Conservation (phyloP, 768 basidiomycete genomes). For the Hypsizygus marmoreus region DNA sequence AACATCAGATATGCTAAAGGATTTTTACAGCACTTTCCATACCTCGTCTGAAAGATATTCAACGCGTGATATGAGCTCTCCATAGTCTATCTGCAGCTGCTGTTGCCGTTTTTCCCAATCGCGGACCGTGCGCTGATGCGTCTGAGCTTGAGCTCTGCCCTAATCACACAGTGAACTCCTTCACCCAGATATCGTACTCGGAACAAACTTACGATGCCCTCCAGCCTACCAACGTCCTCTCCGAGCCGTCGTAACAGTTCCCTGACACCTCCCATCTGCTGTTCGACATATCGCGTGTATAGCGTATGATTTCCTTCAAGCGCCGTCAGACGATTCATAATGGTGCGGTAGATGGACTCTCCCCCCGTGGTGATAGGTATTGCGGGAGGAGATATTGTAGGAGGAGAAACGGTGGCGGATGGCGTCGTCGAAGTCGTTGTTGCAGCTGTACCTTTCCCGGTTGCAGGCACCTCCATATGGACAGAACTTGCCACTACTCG, state of each 20-base stretch:
- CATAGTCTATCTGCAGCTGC: conserved; percentile 70
- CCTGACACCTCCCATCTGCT: conserved; percentile 77
- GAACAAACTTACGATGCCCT: conserved; percentile 61
- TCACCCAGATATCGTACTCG: no score
- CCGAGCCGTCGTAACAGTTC: conserved; percentile 74
- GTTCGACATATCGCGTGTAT: conserved; percentile 83
- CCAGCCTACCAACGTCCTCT: conserved; percentile 77
- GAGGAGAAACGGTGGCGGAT: conserved; percentile 9
- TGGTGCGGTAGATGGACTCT: conserved; percentile 95
- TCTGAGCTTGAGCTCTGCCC: conserved; percentile 72
- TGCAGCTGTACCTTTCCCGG: neutral
- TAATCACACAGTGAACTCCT: no score
- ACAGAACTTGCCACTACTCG: neutral
- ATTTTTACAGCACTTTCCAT: neutral
- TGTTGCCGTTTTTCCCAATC: conserved; percentile 72
- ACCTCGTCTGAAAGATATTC: conserved; percentile 85
- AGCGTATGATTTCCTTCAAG: conserved; percentile 89
- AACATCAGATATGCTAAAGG: no score
- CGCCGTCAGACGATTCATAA: conserved; percentile 87
- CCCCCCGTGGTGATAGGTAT: conserved; percentile 44
- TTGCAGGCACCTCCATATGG: neutral
- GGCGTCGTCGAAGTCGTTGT: conserved; percentile 7
- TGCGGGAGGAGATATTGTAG: conserved; percentile 17
- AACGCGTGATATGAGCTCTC: conserved; percentile 66
- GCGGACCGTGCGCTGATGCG: conserved; percentile 59